Percentiles rank a stretch among this genome's conserved stretches.
phyloP scores from a whole-genome alignment of 2,329 filamentous ascomycete species.

The Fusarium sp. region DNA sequence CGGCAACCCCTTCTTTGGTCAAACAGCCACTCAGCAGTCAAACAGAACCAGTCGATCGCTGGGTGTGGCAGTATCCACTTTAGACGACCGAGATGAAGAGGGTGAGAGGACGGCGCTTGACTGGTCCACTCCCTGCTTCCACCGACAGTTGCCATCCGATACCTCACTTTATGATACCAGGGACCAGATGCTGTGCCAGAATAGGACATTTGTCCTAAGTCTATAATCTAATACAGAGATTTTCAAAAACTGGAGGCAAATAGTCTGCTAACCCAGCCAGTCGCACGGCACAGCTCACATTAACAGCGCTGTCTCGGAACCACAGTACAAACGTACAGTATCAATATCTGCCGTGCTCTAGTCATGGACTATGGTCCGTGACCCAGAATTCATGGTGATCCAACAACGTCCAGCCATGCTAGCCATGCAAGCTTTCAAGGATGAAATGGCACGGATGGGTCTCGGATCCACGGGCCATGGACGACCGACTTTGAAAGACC shows the following conservation, averaged over 20 bases:
- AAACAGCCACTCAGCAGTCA: constrained; percentile 36
- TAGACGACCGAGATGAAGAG: constrained; percentile 48
- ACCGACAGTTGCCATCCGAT: constrained; percentile 22
- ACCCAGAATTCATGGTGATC: constrained; percentile 43
- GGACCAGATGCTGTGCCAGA: constrained; percentile 13
- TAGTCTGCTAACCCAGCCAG: not conserved
- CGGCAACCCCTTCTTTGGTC: constrained; percentile 17
- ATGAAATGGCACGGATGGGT: constrained; percentile 19
- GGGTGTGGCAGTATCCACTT: constrained; percentile 44
- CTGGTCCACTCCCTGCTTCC: constrained; percentile 39
- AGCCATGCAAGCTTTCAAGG: constrained; percentile 28
- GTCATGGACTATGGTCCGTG: constrained; percentile 36
- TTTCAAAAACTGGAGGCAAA: constrained; percentile 1
- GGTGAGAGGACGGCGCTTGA: constrained; percentile 39
- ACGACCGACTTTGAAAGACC: constrained; percentile 36
- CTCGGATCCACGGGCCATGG: constrained; percentile 41
- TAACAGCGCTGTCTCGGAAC: constrained; percentile 1
- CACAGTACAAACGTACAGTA: constrained; percentile 11
- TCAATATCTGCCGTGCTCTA: constrained; percentile 20
- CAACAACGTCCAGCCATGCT: not conserved
- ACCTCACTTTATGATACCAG: constrained; percentile 22
- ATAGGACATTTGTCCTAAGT: not conserved
- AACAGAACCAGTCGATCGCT: constrained; percentile 39
- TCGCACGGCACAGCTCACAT: not conserved
- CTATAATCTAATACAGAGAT: not conserved